Evolutionary conservation across 1,284 basidiomycete species (phyloP), one percentile per base, ranked within the genome.

Genomic region (Trametes sp.): DNA sequence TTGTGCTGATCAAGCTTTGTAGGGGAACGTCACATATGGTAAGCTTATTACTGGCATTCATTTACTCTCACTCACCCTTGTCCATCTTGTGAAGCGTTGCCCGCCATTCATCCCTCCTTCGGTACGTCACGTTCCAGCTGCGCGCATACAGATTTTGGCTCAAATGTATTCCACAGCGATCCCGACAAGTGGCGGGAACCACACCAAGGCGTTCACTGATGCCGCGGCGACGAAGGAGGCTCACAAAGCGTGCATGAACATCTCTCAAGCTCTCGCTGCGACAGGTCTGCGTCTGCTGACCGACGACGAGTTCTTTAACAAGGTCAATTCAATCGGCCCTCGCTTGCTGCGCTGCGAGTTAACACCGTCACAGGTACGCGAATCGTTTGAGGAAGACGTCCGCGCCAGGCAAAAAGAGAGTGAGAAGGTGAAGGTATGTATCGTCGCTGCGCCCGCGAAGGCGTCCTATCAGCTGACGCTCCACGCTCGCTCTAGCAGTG

Each of bases 1-100:
- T 5, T n/a, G 19, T 19, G 16, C 44, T 56, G 16, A 46, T 28
- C 9, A 19, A n/a, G 5, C 44, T n/a, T n/a, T n/a, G 16, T 60
- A 90, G 88, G 88, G 89, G 0, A 91, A 91, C 63, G 81, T 91
- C 50, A 82, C 87, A 52, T 87, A 89, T 64, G 84, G 88, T 87
- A 74, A 69, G 78, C 71, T 21, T 14, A 4, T 46, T 26, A 50
- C n/a, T 44, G 36, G 4, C 13, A 13, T 24, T n/a, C 11, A 9
- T 28, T 1, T 11, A 33, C 0, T 13, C 2, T 5, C 19, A 8
- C 21, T 48, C 23, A 44, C 14, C 14, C 21, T 4, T 46, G 4
- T 19, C 19, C 49, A 35, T 51, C 46, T 59, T 50, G 1, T n/a
- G 1, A 62, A 91, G 89, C 79, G 60, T 69, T 90, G 1, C 90